Evolutionary conservation across 805 yeast genomes (phyloP).

Genomic region (Tetrapisispora namnaoensis): DNA sequence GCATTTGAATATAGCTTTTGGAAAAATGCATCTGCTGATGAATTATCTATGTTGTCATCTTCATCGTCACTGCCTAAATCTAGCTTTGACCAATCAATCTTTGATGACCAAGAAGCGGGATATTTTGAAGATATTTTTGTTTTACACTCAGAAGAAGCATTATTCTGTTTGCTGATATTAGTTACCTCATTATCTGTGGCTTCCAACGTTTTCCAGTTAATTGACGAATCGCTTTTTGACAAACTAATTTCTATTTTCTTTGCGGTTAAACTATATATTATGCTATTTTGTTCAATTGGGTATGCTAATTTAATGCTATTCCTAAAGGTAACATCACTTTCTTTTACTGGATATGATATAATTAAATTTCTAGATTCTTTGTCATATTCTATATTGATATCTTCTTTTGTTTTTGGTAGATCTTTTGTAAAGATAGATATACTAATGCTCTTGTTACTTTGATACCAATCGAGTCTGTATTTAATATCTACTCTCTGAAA

Average conservation of each 20-base stretch:
- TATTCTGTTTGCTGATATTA: not conserved
- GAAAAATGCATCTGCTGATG: conserved; percentile 60
- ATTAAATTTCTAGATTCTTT: conserved; percentile 30
- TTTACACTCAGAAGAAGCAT: not conserved
- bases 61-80: conserved; percentile 34
- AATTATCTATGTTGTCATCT: conserved; percentile 37
- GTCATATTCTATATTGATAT: conserved; percentile 34
- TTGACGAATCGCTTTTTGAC: conserved; percentile 31
- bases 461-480: conserved; percentile 66
- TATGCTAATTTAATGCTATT: conserved; percentile 46
- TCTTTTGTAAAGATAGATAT: conserved; percentile 64
- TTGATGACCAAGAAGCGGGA: conserved; percentile 56
- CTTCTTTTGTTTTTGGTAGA: conserved; percentile 36
- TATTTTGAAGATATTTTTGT: conserved; percentile 24
- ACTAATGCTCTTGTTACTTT: conserved; percentile 45
- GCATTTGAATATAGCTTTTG: conserved; percentile 63
- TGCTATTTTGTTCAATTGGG: conserved; percentile 38
- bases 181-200: not conserved
- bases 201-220: conserved; percentile 48
- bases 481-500: not conserved
- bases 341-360: conserved; percentile 12
- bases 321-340: conserved; percentile 43
- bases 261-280: conserved; percentile 44
- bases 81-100: conserved; percentile 61
- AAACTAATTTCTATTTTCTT: conserved; percentile 71